Base-by-base conservation (phyloP, 352 stramenopile genomes). In the Globisporangium cederbergense region DNA sequence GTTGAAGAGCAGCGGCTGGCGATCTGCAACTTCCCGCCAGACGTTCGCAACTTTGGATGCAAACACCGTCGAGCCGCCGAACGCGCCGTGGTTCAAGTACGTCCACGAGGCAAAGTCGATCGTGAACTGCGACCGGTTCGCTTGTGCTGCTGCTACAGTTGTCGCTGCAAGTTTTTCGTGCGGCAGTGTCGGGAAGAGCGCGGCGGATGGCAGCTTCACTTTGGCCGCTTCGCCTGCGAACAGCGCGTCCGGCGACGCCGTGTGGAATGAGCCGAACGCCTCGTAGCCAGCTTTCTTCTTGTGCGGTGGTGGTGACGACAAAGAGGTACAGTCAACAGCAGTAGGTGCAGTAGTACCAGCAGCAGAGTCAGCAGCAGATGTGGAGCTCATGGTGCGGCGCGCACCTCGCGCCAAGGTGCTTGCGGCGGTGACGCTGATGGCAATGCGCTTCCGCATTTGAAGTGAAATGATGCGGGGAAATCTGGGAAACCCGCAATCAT, bases 1-100 rank as follows among this genome's bases (percentile, higher is more conserved):
- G 72, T 98, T 88, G 66, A 97, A 98, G 46, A 78, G 70, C 46
- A 98, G 77, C 47, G 96, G 96, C 72, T 98, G 93, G 4, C 67
- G 68, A 73, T 98, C 93, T 0, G 90, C 76, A 32, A 87, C 68
- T 1, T 70, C 70, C 1, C 90, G 78, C 96, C 96, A 98, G 18
- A 77, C 69, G 11, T 69, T 50, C 2, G 89, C 88, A 2, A 92
- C 84, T 30, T 82, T 61, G 43, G 77, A 76, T 13, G 90, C 91
- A 25, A 87, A 79, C 30, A 70, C 69, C 3, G 93, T 84, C 0
- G 92, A 71, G 0, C 84, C 86, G 9, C 94, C 94, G 66, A 98
- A 98, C 1, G 94, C 93, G 38, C 94, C 94, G 69, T 98, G 96
- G 74, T 98, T 98, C 9, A 98, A 64, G 70, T 97, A 98, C 38